A percentile compares a stretch with the other conserved stretches of the same genome.
Evolutionary conservation across 2,329 filamentous ascomycete species (phyloP).

Genomic region (Whalleya microplaca): DNA sequence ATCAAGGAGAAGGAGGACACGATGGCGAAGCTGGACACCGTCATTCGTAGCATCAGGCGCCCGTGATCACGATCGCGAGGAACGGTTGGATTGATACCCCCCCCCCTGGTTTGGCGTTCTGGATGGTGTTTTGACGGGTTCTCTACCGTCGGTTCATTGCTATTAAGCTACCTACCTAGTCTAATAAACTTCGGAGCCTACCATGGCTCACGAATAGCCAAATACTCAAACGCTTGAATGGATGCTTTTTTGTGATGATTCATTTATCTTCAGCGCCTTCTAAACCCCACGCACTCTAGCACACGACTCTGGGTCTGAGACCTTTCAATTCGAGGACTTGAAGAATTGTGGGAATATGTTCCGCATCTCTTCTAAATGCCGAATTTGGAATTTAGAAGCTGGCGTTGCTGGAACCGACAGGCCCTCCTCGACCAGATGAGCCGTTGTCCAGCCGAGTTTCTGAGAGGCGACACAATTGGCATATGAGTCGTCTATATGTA

Average conservation of each 20-base stretch:
- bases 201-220: conserved; percentile 1
- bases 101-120: conserved; percentile 23
- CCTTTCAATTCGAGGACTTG: conserved; percentile 51
- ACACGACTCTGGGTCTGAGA: neutral
- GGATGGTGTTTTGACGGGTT: conserved; percentile 4
- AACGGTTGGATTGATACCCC: conserved; percentile 30
- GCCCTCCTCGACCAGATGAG: conserved; percentile 81
- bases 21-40: conserved; percentile 60
- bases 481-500: conserved; percentile 75
- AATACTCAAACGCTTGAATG: neutral
- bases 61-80: conserved; percentile 50
- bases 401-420: conserved; percentile 64
- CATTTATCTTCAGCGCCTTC: conserved; percentile 4
- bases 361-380: conserved; percentile 74
- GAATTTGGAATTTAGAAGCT: conserved; percentile 76
- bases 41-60: conserved; percentile 63
- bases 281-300: neutral
- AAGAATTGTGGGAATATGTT: conserved; percentile 83
- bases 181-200: conserved; percentile 4
- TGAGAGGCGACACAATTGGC: conserved; percentile 79
- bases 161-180: neutral
- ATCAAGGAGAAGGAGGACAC: conserved; percentile 67
- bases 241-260: conserved; percentile 5
- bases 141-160: neutral
- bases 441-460: conserved; percentile 82